A percentile compares a stretch with the other conserved stretches of the same genome.
These are phyloP conservation scores for Calonectria naviculata DNA, from an alignment of 2,329 filamentous ascomycete species.

Conservation along the genomic window DNA sequence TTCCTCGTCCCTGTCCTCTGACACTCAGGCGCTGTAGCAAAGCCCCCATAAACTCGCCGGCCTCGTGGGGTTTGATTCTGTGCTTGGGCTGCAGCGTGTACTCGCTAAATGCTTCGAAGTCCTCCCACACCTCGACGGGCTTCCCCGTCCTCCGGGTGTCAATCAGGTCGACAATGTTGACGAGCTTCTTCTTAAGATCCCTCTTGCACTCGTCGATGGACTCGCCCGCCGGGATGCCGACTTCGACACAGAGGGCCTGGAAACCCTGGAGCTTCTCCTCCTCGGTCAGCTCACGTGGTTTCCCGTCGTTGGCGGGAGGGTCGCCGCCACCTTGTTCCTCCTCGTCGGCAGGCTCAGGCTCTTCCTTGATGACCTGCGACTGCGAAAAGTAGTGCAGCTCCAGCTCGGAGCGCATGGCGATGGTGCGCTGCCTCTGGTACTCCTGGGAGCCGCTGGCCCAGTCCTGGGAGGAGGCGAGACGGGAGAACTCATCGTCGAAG, in stretches of 20 bases:
- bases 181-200: constrained; percentile 37
- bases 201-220: constrained; percentile 36
- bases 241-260: constrained; percentile 41
- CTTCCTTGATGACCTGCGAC: constrained; percentile 16
- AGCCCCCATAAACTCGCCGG: constrained; percentile 34
- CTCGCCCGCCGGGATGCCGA: constrained; percentile 33
- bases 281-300: constrained; percentile 19
- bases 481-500: constrained; percentile 45
- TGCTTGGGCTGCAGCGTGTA: constrained; percentile 39
- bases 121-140: constrained; percentile 39
- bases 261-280: constrained; percentile 38
- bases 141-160: constrained; percentile 39
- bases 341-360: neutral
- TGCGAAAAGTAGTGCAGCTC: constrained; percentile 43
- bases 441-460: constrained; percentile 43
- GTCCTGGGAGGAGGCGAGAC: constrained; percentile 45
- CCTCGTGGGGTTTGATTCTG: constrained; percentile 32
- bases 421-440: constrained; percentile 44
- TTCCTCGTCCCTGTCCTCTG: neutral
- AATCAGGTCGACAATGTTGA: constrained; percentile 47
- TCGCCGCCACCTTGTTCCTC: neutral
- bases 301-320: no score
- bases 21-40: constrained; percentile 35
- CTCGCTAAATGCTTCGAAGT: constrained; percentile 42
- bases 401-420: constrained; percentile 43